These are phyloP conservation scores for Leccinum pellstonianum DNA, from an alignment of 768 basidiomycete species.

Conservation along the genomic window DNA sequence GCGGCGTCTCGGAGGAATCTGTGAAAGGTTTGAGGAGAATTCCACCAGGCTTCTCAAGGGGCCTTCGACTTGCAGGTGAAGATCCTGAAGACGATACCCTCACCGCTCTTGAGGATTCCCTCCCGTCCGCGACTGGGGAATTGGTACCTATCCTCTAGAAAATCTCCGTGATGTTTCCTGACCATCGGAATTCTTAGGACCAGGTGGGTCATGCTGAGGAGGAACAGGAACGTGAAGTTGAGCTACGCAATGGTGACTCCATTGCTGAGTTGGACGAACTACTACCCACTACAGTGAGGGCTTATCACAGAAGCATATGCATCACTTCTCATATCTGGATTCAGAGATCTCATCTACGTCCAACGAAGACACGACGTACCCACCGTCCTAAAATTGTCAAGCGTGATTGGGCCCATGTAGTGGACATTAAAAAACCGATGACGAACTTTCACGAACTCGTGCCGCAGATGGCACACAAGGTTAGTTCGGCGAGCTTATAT, in stretches of 20 bases:
- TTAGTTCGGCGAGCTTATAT: slow-evolving; percentile 29
- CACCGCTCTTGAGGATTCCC: slow-evolving; percentile 26
- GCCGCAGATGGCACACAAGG: slow-evolving; percentile 95
- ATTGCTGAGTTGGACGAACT: slow-evolving; percentile 72
- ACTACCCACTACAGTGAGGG: slow-evolving; percentile 56
- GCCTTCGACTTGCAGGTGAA: slow-evolving; percentile 68
- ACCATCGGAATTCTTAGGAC: slow-evolving; percentile 24
- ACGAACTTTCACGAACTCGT: slow-evolving; percentile 89
- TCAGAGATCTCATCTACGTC: slow-evolving; percentile 60
- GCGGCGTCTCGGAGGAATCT: slow-evolving; percentile 38
- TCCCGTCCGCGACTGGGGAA: slow-evolving; percentile 10
- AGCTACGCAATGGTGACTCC: slow-evolving; percentile 17
- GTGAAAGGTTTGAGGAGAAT: slow-evolving; percentile 54
- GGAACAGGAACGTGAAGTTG: slow-evolving; percentile 24
- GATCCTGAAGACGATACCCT: slow-evolving; percentile 47
- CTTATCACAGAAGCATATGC: neutral
- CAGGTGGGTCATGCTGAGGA: slow-evolving; percentile 19
- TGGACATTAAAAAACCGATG: slow-evolving; percentile 89
- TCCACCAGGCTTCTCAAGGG: slow-evolving; percentile 82
- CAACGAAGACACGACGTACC: slow-evolving; percentile 43
- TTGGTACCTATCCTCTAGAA: slow-evolving; percentile 12
- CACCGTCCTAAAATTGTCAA: slow-evolving; percentile 59
- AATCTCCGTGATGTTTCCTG: slow-evolving; percentile 20
- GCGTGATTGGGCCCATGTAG: slow-evolving; percentile 97
- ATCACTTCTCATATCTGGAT: slow-evolving; percentile 8